Evolutionary conservation across 345 rosid genomes (phyloP).

Genomic region (Kandelia obovata): DNA sequence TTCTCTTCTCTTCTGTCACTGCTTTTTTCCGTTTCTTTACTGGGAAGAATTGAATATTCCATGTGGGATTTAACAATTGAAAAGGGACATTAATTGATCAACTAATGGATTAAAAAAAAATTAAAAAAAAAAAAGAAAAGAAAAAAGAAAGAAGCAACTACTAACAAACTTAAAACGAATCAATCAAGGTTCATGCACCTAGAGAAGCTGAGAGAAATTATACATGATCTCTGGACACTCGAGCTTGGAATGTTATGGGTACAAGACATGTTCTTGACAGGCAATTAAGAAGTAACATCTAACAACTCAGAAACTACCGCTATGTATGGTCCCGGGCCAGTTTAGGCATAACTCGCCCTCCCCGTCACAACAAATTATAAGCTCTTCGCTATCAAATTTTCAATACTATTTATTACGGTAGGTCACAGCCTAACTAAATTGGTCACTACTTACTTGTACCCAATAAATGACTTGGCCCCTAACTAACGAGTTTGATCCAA

Average conservation of each 20-base stretch:
- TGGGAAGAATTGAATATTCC: not conserved
- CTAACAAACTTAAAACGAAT: not conserved
- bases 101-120: not conserved
- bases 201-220: not conserved
- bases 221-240: not conserved
- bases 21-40: not conserved
- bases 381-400: constrained; percentile 36
- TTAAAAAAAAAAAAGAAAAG: too few relatives aligned
- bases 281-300: constrained; percentile 24
- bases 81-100: not conserved
- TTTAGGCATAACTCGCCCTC: not conserved
- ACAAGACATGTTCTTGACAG: constrained; percentile 18
- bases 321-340: constrained; percentile 21
- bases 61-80: not conserved
- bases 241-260: constrained; percentile 3
- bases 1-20: too few relatives aligned
- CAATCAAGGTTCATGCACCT: not conserved
- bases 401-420: constrained; percentile 49
- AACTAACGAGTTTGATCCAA: constrained; percentile 35
- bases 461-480: constrained; percentile 48
- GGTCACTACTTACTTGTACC: constrained; percentile 38
- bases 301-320: constrained; percentile 19
- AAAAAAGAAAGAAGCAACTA: not conserved
- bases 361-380: not conserved
- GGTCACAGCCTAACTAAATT: constrained; percentile 58